Evolutionary conservation across 345 rosid genomes (phyloP).

Genomic region (Hevea brasiliensis): DNA sequence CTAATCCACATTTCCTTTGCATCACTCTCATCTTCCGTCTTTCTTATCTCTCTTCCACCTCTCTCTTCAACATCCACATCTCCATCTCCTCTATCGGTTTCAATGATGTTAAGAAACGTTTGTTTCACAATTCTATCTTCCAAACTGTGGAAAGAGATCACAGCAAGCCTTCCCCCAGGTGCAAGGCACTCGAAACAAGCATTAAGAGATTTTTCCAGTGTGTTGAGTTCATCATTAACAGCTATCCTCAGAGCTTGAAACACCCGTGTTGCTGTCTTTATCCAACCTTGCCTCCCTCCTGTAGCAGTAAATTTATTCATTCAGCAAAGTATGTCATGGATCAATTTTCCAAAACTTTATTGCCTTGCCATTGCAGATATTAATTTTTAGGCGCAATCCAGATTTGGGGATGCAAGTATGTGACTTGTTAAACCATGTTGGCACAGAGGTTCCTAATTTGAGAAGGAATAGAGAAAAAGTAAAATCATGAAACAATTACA

Average conservation of each 20-base stretch:
- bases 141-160: conserved; percentile 90
- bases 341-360: background rate
- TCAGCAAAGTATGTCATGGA: background rate
- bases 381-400: background rate
- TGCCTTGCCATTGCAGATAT: background rate
- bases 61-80: conserved; percentile 24
- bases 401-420: background rate
- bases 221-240: conserved; percentile 86
- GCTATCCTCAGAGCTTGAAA: conserved; percentile 92
- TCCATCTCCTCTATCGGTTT: conserved; percentile 24
- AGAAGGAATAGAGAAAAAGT: background rate
- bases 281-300: conserved; percentile 96
- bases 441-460: too few relatives aligned
- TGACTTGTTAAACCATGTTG: background rate
- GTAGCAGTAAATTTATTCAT: conserved; percentile 14
- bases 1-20: conserved; percentile 60
- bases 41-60: conserved; percentile 19
- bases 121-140: conserved; percentile 93
- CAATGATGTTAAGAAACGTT: conserved; percentile 73
- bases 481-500: background rate
- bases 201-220: conserved; percentile 63
- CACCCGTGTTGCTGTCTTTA: conserved; percentile 92
- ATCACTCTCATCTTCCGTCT: conserved; percentile 23
- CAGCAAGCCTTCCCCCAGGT: conserved; percentile 89
- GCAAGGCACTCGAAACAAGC: conserved; percentile 75